Base-by-base conservation (phyloP, 768 basidiomycete species). In the Leccinum rimulosum region DNA sequence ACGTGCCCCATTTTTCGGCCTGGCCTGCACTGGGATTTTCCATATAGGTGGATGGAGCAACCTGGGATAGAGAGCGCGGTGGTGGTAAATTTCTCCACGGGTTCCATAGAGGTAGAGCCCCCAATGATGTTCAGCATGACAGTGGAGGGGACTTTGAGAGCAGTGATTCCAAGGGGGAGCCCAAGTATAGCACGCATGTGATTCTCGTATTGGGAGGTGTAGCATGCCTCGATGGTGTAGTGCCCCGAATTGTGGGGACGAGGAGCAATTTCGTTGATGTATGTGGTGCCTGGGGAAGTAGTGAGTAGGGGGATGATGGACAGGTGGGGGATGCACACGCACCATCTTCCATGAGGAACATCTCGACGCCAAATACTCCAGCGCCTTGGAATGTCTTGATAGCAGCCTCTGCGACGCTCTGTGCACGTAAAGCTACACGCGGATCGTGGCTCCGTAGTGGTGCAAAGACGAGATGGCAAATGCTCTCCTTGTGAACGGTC, bases 1-100 rank as follows among this genome's bases (percentile, higher is more conserved):
- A 97, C 86, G 71, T 98, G 97, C 0, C 97, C 97, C 95, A 98
- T 97, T 75, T 99, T 99, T 56, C 97, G 80, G 11, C 95, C 95
- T 64, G 87, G 89, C 35, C 95, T 82, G 68, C 85, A 91, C 62
- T 91, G 91, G 10, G 84, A 76, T 74, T 99, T 99, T n/a, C 96
- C 97, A 70, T 98, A 99, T 6, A 98, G 80, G 68, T 99, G 97
- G 6, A 92, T 82, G 12, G 82, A 80, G 0, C 91, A 87, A 3
- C 97, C 96, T 0, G 89, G 84, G 6, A 86, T 78, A 3, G 77
- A 68, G 50, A 95, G 76, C 0, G 95, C 91, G 8, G 75, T 77
- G n/a, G 80, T 66, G 0, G 80, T 76, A 52, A 88, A 82, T 4
- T 74, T 61, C 12, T 74, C 80, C 58, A 96, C 79, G 65, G 88